phyloP scores from a whole-genome alignment of 2,329 filamentous ascomycete species.

The Chaetomiaceae sp. region DNA sequence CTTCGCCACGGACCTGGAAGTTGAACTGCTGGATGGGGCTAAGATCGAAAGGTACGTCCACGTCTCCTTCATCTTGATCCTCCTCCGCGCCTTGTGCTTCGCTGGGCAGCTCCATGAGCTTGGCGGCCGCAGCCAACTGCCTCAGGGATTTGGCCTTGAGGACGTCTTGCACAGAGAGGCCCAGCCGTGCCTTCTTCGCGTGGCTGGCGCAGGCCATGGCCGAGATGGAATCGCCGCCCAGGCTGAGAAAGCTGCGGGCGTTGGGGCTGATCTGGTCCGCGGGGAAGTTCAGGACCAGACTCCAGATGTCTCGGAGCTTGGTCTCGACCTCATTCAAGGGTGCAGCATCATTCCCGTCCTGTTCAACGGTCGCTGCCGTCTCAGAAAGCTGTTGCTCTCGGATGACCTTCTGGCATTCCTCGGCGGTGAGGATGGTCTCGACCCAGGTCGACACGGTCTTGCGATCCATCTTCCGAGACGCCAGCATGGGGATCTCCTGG shows the following conservation, averaged over 20 bases:
- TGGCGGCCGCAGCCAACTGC: conserved; percentile 24
- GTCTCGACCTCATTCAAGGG: neutral
- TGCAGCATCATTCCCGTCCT: neutral
- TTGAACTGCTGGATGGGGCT: conserved; percentile 44
- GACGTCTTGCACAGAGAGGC: conserved; percentile 33
- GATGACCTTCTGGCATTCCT: conserved; percentile 35
- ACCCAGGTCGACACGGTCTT: conserved; percentile 38
- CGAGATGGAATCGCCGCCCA: conserved; percentile 43
- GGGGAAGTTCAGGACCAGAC: conserved; percentile 32
- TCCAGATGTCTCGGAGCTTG: conserved; percentile 23
- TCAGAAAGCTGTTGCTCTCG: conserved; percentile 27
- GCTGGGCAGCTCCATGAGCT: neutral
- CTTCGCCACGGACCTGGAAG: conserved; percentile 32
- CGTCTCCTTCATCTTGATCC: conserved; percentile 10
- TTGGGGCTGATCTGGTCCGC: conserved; percentile 29
- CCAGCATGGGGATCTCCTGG: conserved; percentile 8
- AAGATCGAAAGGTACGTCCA: conserved; percentile 35
- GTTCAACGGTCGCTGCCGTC: neutral
- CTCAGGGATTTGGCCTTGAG: conserved; percentile 30
- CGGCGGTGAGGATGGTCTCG: conserved; percentile 34
- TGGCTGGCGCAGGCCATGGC: conserved; percentile 42
- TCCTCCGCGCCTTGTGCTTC: neutral
- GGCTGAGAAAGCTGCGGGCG: conserved; percentile 34
- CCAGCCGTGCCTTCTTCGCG: conserved; percentile 30
- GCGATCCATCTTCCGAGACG: conserved; percentile 32